Base-by-base conservation (phyloP, 2,329 filamentous ascomycete species). In the Scytalidium sp. region DNA sequence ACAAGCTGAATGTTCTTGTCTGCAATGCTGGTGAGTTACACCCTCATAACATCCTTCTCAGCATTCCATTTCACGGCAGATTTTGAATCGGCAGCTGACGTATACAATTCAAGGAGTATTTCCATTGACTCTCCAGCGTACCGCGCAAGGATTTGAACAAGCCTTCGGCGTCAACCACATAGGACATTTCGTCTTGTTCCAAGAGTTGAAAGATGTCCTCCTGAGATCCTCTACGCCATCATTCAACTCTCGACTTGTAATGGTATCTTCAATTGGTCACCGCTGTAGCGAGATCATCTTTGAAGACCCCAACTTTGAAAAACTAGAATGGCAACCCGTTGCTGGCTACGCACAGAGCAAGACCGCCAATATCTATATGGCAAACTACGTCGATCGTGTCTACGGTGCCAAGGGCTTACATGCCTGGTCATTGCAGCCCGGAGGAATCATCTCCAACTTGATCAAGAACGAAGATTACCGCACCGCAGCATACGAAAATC, bases 141-240 rank as follows among this genome's bases (percentile, higher is more conserved):
- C 71, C 2, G 54, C 51, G n/a, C 73, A 76, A 49, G 74, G 74
- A 20, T 73, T 72, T 58, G 78, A 82, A 54, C 60, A 60, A 0
- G 76, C 81, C 49, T 74, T 81, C 50, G 76, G 70, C 44, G 73
- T 69, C 15, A 80, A 81, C 59, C 73, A 81, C 56, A 65, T 83
- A 3, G 69, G 64, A 17, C 75, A 80, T 53, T 81, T 81, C 62
- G 68, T 80, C 0, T 69, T 81, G 11, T 76, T 79, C 56, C 62
- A 76, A 23, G 69, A 79, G 2, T 65, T 82, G 13, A 74, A 74
- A 27, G 60, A 68, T 0, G 58, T 67, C 0, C 60, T 81, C 5
- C 10, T 78, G 0, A 56, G 64, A 0, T 66, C 67, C 2, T 57
- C 66, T 2, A 71, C 69, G 0, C 61, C 70, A 0, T 52, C 56